A percentile compares a stretch with the other conserved stretches of the same genome.
Conservation (phyloP, 2,329 filamentous ascomycete genomes). For the Scleromitrula shiraiana region DNA sequence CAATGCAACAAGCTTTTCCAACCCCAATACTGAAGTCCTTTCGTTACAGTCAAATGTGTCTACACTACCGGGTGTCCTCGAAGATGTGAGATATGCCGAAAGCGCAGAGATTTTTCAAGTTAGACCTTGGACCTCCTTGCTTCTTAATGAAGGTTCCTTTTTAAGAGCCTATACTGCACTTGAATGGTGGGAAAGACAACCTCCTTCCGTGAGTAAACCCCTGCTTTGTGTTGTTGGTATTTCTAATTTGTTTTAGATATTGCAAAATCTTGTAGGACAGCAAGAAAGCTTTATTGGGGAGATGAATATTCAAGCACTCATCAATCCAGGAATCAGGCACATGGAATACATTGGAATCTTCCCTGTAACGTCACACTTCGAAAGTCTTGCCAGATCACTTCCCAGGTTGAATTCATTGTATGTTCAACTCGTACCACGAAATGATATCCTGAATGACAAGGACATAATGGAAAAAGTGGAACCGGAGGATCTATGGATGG, state of each 20-base stretch:
- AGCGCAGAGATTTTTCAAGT: slow-evolving; percentile 16
- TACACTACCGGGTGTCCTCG: not conserved
- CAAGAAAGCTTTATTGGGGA: too few species aligned
- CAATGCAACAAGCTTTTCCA: not conserved
- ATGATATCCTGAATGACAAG: slow-evolving; percentile 23
- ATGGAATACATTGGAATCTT: slow-evolving; percentile 60
- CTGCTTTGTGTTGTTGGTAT: not conserved
- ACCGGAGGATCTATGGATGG: slow-evolving; percentile 28
- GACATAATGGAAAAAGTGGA: not conserved
- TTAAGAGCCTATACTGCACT: slow-evolving; percentile 58
- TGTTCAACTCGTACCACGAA: slow-evolving; percentile 41
- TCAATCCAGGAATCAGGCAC: slow-evolving; percentile 38
- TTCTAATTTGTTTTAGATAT: slow-evolving; percentile 36
- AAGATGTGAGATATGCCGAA: not conserved
- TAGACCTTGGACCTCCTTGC: slow-evolving; percentile 52
- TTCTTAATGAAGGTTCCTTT: slow-evolving; percentile 69
- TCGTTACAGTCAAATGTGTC: not conserved
- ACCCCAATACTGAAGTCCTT: not conserved
- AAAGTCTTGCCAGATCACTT: slow-evolving; percentile 40
- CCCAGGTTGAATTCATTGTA: slow-evolving; percentile 45
- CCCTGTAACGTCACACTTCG: slow-evolving; percentile 54
- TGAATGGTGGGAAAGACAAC: slow-evolving; percentile 59
- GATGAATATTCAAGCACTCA: slow-evolving; percentile 25
- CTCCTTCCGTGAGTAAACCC: slow-evolving; percentile 33
- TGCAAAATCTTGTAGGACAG: slow-evolving; percentile 45